Evolutionary conservation across 2,329 filamentous ascomycete species (phyloP), one percentile per base, ranked within the genome.

Genomic region (Lachnellula hyalina): DNA sequence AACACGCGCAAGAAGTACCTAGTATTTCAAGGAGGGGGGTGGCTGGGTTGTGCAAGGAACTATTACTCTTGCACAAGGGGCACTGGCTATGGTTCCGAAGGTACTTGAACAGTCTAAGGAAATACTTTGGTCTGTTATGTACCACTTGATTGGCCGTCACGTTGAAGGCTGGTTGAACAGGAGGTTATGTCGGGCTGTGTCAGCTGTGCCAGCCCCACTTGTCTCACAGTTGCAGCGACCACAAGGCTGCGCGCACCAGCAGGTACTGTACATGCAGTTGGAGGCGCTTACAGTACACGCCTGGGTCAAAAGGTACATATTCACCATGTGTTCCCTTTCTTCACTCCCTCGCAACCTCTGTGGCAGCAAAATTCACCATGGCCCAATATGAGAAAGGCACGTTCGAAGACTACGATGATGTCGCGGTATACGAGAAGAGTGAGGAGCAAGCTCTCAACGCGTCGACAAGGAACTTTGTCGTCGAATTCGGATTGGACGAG

Each of bases 401-500:
- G 6, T 68, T 69, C 51, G 50, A 49, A 11, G 52, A 84, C 63
- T 81, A 86, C 50, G 84, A 87, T 65, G 61, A 75, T 34, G 60
- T 70, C 3, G 63, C 65, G 0, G 74, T 77, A 42, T 82, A 82
- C 56, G 61, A 73, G 0, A 58, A 69, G 2, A 75, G 77, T 46
- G 69, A 78, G 54, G 47, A 66, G 1, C 67, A 73, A 41, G 74
- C 77, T 4, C 68, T 71, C 14, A 67, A 71, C 44, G 68, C 70
- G 1, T 54, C 66, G 0, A 79, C 77, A 19, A 70, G 63, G 35
- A 87, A 86, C 66, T 87, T 87, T 61, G 77, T 85, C 34, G 73
- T 87, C n/a, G 81, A 86, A 61, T 87, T 87, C 64, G 81, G 81
- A 11, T 75, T 77, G 45, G 69, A 78, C 2, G 67, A 74, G 41